A percentile compares a stretch with the other conserved stretches of the same genome.
These are phyloP conservation scores for Monilinia aucupariae DNA, from an alignment of 2,329 filamentous ascomycete genomes.

Conservation along the genomic window DNA sequence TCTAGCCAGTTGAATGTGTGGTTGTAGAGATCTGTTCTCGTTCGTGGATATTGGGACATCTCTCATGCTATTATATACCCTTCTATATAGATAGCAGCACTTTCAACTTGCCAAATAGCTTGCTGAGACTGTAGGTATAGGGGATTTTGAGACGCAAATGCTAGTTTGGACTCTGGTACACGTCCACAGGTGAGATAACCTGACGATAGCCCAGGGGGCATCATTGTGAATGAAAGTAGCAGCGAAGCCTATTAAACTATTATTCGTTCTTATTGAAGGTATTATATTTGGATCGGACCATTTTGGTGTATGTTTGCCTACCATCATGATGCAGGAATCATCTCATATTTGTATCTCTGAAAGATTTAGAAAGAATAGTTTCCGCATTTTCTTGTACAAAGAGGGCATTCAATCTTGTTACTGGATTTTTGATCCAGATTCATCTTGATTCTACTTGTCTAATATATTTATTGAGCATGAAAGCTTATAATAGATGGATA, in stretches of 20 bases:
- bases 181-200: background rate
- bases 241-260: too few relatives aligned
- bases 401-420: background rate
- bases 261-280: too few relatives aligned
- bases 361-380: background rate
- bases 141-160: background rate
- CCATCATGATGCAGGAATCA: too few relatives aligned
- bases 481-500: too few relatives aligned
- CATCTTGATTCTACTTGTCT: background rate
- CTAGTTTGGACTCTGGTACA: background rate
- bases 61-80: background rate
- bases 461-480: too few relatives aligned
- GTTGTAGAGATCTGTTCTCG: accelerated
- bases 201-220: background rate
- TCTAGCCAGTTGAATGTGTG: background rate
- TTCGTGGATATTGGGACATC: background rate
- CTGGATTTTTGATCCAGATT: background rate
- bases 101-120: accelerated
- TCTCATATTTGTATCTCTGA: too few relatives aligned
- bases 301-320: too few relatives aligned
- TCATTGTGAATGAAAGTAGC: background rate
- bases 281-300: too few relatives aligned
- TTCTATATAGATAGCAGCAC: too few relatives aligned
- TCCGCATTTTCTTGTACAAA: too few relatives aligned
- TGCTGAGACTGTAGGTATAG: background rate